Base-by-base conservation (phyloP, 495 filamentous ascomycete species). In the Talaromyces nanjingensis region DNA sequence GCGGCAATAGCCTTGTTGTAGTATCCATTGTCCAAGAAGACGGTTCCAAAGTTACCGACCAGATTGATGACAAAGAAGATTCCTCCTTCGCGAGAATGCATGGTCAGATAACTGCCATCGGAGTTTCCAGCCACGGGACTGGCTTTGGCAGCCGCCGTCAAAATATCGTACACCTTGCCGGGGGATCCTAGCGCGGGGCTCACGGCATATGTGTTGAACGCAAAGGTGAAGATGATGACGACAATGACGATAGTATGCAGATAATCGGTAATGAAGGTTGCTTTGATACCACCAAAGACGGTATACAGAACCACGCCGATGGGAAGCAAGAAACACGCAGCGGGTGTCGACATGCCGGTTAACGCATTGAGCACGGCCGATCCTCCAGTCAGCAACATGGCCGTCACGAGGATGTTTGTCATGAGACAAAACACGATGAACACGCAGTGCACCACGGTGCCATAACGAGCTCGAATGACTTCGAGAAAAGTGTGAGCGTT, bases 41-140 rank as follows among this genome's bases (percentile, higher is more conserved):
- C 89, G 31, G 91, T 93, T 55, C 89, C 74, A 53, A 89, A 91
- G 73, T 89, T 91, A 59, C 91, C 91, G 64, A 93, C 86, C 62
- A 96, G 83, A 74, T 98, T 97, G 77, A 98, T 98, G 59, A 98
- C 86, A 80, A 96, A 97, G 82, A 98, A 98, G 64, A 98, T 90
- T 20, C 87, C 92, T 25, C 93, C 93, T 68, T 96, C 86, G 65
- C 86, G 86, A 12, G 89, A 92, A 56, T 84, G 79, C 92, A 98
- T 97, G 6, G 93, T 97, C 7, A 98, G 74, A 68, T 97, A 97
- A 68, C 87, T 91, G 31, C 93, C 93, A 6, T 85, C 81, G 3
- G 88, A 86, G 74, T 98, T 98, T 11, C 93, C 93, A 0, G 83
- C 84, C 14, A 98, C 91, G 0, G 93, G 93, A 68, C 96, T 88